Evolutionary conservation across 228 moss, liverwort and hornwort genomes (phyloP).

Genomic region (Sphagnum magellanicum): DNA sequence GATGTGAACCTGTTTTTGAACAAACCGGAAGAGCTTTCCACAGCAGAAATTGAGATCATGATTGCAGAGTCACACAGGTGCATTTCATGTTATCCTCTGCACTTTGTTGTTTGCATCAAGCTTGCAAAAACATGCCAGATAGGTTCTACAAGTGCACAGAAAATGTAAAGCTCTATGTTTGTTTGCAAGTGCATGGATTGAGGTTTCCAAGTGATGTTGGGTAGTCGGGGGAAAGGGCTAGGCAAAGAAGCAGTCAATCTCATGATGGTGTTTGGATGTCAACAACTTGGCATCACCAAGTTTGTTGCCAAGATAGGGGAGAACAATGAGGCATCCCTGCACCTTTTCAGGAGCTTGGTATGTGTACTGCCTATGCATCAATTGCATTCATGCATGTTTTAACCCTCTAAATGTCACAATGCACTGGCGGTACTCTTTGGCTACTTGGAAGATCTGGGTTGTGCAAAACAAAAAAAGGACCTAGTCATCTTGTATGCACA

Average conservation of each 20-base stretch:
- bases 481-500: neutral
- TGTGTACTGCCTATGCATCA: neutral
- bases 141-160: too few species aligned
- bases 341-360: slow-evolving; percentile 34
- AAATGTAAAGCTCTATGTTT: too few species aligned
- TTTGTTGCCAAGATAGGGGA: slow-evolving; percentile 33
- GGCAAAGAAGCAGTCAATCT: slow-evolving; percentile 35
- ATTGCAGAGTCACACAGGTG: slow-evolving; percentile 39
- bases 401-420: neutral
- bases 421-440: neutral
- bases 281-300: slow-evolving; percentile 26
- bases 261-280: slow-evolving; percentile 23
- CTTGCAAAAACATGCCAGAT: neutral
- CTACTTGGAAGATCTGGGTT: neutral
- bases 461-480: neutral
- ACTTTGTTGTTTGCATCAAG: neutral
- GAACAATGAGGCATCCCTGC: slow-evolving; percentile 27
- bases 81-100: neutral
- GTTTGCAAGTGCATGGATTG: too few species aligned
- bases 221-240: slow-evolving; percentile 38
- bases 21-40: slow-evolving; percentile 18
- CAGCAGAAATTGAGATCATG: slow-evolving; percentile 41
- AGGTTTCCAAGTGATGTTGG: neutral
- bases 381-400: neutral
- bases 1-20: slow-evolving; percentile 42